These are phyloP conservation scores for Ophiostoma ips DNA, from an alignment of 2,329 filamentous ascomycete genomes.

Conservation along the genomic window DNA sequence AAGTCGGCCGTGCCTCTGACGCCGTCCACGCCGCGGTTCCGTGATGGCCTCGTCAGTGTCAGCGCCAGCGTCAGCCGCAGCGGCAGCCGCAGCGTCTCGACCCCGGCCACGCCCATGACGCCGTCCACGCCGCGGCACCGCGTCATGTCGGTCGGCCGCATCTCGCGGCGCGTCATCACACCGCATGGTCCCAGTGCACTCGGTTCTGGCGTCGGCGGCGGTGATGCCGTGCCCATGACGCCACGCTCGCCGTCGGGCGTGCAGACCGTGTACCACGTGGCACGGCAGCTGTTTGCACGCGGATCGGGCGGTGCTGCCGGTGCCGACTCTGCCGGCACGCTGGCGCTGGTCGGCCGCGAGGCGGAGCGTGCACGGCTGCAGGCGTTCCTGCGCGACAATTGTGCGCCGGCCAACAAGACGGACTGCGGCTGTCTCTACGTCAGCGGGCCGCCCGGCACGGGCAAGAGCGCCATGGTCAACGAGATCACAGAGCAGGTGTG, in stretches of 20 bases:
- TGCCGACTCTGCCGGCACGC: too few relatives aligned
- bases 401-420: slow-evolving; percentile 21
- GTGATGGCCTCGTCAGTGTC: slow-evolving; percentile 44
- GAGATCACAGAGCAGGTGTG: slow-evolving; percentile 55
- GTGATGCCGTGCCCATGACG: slow-evolving; percentile 25
- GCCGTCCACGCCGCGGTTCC: slow-evolving; percentile 62
- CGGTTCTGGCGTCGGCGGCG: background rate
- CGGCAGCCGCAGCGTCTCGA: slow-evolving; percentile 1
- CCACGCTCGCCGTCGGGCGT: slow-evolving; percentile 53
- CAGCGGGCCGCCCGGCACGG: slow-evolving; percentile 88
- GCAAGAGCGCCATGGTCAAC: slow-evolving; percentile 87
- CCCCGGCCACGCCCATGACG: slow-evolving; percentile 26
- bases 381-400: slow-evolving; percentile 45
- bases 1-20: slow-evolving; percentile 37
- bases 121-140: slow-evolving; percentile 74
- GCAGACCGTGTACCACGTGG: slow-evolving; percentile 72
- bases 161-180: slow-evolving; percentile 67
- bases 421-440: slow-evolving; percentile 80
- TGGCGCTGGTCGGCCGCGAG: slow-evolving; percentile 63
- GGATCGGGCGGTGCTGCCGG: slow-evolving; percentile 61
- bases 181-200: slow-evolving; percentile 34
- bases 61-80: slow-evolving; percentile 21
- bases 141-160: slow-evolving; percentile 61
- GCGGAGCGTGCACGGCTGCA: slow-evolving; percentile 50
- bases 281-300: slow-evolving; percentile 74